Conservation (phyloP, 345 rosid genomes). For the Eucalyptus fibrosa region DNA sequence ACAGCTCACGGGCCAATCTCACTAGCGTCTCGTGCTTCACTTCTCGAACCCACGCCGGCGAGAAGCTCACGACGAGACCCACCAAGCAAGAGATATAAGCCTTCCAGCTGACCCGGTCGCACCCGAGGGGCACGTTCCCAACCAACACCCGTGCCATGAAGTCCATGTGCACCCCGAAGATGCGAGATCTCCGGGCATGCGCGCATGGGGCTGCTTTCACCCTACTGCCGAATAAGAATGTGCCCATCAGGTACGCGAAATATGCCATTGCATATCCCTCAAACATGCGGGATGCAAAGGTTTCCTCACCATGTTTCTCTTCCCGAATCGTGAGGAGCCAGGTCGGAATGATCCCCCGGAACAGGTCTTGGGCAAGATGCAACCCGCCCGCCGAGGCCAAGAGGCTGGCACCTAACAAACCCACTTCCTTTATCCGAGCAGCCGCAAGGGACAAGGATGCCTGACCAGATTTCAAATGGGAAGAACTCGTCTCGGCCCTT, state of each 20-base stretch:
- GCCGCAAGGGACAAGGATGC: constrained; percentile 28
- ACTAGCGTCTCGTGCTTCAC: constrained; percentile 31
- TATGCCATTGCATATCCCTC: constrained; percentile 59
- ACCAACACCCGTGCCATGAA: constrained; percentile 34
- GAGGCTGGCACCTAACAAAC: constrained; percentile 48
- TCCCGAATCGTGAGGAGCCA: constrained; percentile 35
- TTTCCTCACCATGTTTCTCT: constrained; percentile 9
- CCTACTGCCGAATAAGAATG: constrained; percentile 25
- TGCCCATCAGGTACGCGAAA: constrained; percentile 21
- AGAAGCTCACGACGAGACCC: constrained; percentile 25
- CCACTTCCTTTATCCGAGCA: constrained; percentile 39
- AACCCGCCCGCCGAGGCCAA: constrained; percentile 33
- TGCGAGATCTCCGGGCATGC: constrained; percentile 1
- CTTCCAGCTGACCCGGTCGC: constrained; percentile 48
- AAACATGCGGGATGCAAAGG: constrained; percentile 11
- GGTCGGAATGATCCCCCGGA: constrained; percentile 37
- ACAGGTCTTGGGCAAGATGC: constrained; percentile 29
- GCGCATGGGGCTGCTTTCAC: constrained; percentile 9
- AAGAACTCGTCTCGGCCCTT: constrained; percentile 5
- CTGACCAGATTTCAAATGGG: constrained; percentile 25
- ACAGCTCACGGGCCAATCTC: constrained; percentile 35
- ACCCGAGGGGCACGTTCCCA: constrained; percentile 33
- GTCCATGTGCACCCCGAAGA: constrained; percentile 32
- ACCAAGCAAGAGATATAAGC: constrained; percentile 42
- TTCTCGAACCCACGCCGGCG: constrained; percentile 41